Evolutionary conservation across 2,329 filamentous ascomycete species (phyloP), one percentile per base, ranked within the genome.

Genomic region (Capronia americana): DNA sequence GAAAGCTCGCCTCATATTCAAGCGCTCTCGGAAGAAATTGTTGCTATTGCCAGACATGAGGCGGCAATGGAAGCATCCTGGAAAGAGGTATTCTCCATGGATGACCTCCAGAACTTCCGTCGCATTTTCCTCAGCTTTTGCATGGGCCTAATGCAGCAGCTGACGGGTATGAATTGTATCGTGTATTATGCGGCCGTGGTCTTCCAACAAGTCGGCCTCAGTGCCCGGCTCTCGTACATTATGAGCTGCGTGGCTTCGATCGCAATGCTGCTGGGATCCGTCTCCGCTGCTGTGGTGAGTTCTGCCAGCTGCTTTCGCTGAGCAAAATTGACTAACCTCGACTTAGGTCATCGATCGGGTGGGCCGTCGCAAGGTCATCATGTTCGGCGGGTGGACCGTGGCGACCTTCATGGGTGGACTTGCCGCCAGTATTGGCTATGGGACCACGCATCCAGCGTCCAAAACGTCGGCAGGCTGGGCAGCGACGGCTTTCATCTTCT

Each of bases 121-220:
- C 58, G 58, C 28, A 17, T 61, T 14, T 41, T 51, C 23, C 48
- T 61, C 5, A 54, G 58, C 46, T 51, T 61, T 34, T 24, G 30
- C 23, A 30, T 61, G 20, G 58, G 58, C 4, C 44, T 61, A 1
- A 23, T 61, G 17, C 58, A 61, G 20, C 26, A 28, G 46, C n/a
- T 54, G 17, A 61, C 46, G 8, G 58, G 58, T n/a, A 30, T 61
- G 4, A 61, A 61, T 54, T 23, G 23, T 30, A 61, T 61, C 28
- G 58, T 61, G 44, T 61, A 61, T 23, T 61, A 61, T 26, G 58
- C 58, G 17, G 23, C 58, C 12, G 58, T 61, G 12, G 58, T 61
- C 4, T 61, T 61, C 20, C 58, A 61, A 34, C 23, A 61, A 8
- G 58, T 30, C 26, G 58, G 58, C 5, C 28, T 61, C 10, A 61